phyloP scores from a whole-genome alignment of 1,284 basidiomycete species.

The Baeospora myosura region DNA sequence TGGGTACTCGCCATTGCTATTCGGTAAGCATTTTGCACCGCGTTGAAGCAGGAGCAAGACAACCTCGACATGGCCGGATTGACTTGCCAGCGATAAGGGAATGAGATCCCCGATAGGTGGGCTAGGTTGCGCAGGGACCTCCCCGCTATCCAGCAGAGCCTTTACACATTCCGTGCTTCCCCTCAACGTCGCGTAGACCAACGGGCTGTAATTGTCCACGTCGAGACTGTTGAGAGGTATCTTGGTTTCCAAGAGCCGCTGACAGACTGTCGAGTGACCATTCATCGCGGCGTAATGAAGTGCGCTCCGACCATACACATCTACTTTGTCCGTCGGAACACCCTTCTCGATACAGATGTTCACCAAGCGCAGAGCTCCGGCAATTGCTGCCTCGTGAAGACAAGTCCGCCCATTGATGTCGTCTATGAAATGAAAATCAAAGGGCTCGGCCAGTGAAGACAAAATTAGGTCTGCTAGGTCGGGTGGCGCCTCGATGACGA shows the following conservation, averaged over 20 bases:
- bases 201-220: conserved; percentile 89
- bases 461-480: conserved; percentile 73
- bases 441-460: conserved; percentile 54
- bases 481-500: conserved; percentile 73
- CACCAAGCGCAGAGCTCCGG: conserved; percentile 77
- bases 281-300: conserved; percentile 96
- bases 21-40: conserved; percentile 75
- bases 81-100: conserved; percentile 87
- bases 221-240: conserved; percentile 71
- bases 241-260: conserved; percentile 64
- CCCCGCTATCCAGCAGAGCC: conserved; percentile 66
- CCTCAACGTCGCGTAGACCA: conserved; percentile 87
- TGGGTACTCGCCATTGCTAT: conserved; percentile 93
- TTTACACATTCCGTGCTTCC: conserved; percentile 80
- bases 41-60: conserved; percentile 72
- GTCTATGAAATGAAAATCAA: conserved; percentile 90
- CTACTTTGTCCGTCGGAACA: conserved; percentile 62
- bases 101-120: conserved; percentile 66
- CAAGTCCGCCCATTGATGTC: conserved; percentile 96
- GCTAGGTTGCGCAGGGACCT: conserved; percentile 51
- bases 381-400: conserved; percentile 90
- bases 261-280: conserved; percentile 76
- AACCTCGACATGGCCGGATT: conserved; percentile 84
- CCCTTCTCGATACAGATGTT: conserved; percentile 73
- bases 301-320: conserved; percentile 89